phyloP scores from a whole-genome alignment of 2,329 filamentous ascomycete genomes.

The Escovopsis weberi region DNA sequence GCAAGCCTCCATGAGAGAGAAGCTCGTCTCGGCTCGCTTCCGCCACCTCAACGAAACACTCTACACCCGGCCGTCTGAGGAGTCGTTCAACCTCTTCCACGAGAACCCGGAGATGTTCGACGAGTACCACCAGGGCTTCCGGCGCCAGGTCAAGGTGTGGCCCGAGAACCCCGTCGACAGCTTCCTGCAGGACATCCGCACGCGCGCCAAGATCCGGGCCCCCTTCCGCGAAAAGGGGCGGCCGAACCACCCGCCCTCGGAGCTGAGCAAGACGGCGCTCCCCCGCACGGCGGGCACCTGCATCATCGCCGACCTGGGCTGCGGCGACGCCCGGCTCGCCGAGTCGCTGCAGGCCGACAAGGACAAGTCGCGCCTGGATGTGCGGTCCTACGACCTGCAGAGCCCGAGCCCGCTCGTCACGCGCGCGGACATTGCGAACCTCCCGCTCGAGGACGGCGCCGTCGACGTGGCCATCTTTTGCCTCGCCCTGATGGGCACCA shows the following conservation, averaged over 20 bases:
- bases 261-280: conserved; percentile 32
- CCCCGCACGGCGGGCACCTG: conserved; percentile 59
- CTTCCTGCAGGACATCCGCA: conserved; percentile 59
- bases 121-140: conserved; percentile 94
- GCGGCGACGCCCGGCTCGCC: conserved; percentile 77
- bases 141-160: conserved; percentile 89
- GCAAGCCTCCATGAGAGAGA: conserved; percentile 86
- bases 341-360: conserved; percentile 48
- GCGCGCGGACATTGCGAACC: conserved; percentile 71
- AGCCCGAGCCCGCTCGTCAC: conserved; percentile 64
- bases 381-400: conserved; percentile 80
- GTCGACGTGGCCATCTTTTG: conserved; percentile 90
- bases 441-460: conserved; percentile 60
- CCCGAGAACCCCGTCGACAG: conserved; percentile 89
- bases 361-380: conserved; percentile 53
- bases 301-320: conserved; percentile 82
- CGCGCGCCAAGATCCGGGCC: conserved; percentile 43
- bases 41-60: conserved; percentile 93
- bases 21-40: conserved; percentile 89
- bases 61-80: conserved; percentile 76
- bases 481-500: conserved; percentile 94
- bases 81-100: conserved; percentile 72
- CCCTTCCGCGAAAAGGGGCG: conserved; percentile 12
- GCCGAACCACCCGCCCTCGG: conserved; percentile 15
- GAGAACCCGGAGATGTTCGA: conserved; percentile 83